phyloP scores from a whole-genome alignment of 768 basidiomycete genomes.

The Russula olivacea region DNA sequence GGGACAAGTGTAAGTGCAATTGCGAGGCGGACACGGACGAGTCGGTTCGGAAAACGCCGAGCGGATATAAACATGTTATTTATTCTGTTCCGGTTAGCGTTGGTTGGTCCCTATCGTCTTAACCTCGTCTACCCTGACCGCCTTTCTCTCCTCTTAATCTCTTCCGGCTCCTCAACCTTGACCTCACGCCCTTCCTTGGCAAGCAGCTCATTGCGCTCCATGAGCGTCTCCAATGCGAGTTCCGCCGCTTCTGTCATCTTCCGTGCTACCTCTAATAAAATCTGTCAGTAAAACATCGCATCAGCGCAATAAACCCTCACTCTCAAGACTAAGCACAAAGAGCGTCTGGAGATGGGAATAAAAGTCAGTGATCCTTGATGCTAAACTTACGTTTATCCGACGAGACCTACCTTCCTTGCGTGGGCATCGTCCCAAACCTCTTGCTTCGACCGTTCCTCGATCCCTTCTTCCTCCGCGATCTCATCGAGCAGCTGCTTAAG shows the following conservation, averaged over 20 bases:
- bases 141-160: background rate
- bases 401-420: conserved; percentile 36
- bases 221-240: conserved; percentile 30
- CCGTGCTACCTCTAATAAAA: conserved; percentile 31
- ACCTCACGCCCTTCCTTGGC: background rate
- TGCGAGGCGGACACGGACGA: conserved; percentile 14
- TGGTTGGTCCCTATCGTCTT: too few species aligned
- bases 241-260: conserved; percentile 35
- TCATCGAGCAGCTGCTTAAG: conserved; percentile 40
- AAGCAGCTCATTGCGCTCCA: conserved; percentile 31
- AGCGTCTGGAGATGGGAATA: conserved; percentile 32
- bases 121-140: too few species aligned
- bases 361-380: background rate
- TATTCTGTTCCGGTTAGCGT: too few species aligned
- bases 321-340: conserved; percentile 43
- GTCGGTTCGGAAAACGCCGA: conserved; percentile 3
- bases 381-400: background rate
- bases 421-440: conserved; percentile 42
- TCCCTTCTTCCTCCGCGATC: conserved; percentile 32
- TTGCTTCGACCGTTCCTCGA: conserved; percentile 33
- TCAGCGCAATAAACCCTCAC: conserved; percentile 30
- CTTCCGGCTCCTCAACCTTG: background rate
- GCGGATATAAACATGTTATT: background rate
- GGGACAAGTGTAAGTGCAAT: background rate
- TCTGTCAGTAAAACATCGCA: background rate